Evolutionary conservation across 192 early-diverging fungal genomes (phyloP).

Genomic region (Haplosporangium gracile): DNA sequence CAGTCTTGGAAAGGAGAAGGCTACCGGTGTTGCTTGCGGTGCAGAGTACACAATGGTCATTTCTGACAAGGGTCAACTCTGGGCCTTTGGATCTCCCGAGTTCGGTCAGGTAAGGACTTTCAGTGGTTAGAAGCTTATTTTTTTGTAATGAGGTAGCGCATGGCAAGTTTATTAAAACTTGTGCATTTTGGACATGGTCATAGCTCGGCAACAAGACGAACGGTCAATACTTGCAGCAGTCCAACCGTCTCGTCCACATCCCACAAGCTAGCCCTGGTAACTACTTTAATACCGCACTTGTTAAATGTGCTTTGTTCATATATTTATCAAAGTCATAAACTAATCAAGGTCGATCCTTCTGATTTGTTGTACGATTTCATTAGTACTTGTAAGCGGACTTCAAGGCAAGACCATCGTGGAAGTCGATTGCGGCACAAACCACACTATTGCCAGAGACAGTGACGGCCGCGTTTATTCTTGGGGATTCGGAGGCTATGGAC

Average conservation of each 20-base stretch:
- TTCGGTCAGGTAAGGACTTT: conserved; percentile 57
- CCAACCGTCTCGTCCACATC: conserved; percentile 53
- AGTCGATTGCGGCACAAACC: conserved; percentile 73
- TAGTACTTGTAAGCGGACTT: conserved; percentile 53
- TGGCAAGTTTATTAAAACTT: background rate
- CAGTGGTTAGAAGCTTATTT: background rate
- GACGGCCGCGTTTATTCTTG: conserved; percentile 71
- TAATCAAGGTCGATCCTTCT: background rate
- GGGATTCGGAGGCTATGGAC: conserved; percentile 77
- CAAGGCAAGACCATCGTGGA: conserved; percentile 54
- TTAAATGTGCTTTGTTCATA: background rate
- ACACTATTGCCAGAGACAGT: conserved; percentile 66
- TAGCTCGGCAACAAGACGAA: conserved; percentile 64
- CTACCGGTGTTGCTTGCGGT: conserved; percentile 58
- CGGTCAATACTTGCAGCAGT: conserved; percentile 60
- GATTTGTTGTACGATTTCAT: background rate
- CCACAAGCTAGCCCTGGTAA: conserved; percentile 61
- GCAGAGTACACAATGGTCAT: conserved; percentile 61
- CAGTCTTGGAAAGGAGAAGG: conserved; percentile 57
- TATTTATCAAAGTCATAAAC: background rate
- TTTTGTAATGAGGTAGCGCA: background rate
- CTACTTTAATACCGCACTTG: background rate
- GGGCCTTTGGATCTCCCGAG: conserved; percentile 65
- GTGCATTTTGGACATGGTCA: too few species aligned
- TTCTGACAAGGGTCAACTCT: conserved; percentile 60